A percentile compares a stretch with the other conserved stretches of the same genome.
Evolutionary conservation across 164 flowering plant genomes (phyloP).

Genomic region (Akebia trifoliata): DNA sequence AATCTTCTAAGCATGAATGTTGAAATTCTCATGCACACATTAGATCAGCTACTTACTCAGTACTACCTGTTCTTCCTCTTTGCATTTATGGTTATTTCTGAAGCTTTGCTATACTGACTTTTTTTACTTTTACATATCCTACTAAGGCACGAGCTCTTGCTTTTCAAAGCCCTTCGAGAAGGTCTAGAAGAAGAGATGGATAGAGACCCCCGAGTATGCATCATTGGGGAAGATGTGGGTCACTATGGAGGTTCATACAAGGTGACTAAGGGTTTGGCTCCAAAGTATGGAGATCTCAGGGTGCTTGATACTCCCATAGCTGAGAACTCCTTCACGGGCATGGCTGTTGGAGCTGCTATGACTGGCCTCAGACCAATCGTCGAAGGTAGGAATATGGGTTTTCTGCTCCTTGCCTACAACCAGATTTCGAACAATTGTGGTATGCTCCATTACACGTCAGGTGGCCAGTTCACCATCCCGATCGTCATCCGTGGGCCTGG

Average conservation of each 20-base stretch:
- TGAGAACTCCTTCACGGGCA: conserved; percentile 89
- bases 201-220: conserved; percentile 67
- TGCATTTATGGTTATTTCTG: too few species aligned
- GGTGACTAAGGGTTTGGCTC: conserved; percentile 77
- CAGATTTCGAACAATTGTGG: conserved; percentile 94
- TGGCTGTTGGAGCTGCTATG: conserved; percentile 97
- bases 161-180: conserved; percentile 84
- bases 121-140: too few species aligned
- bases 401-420: conserved; percentile 77
- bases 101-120: too few species aligned
- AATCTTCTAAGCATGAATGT: too few species aligned
- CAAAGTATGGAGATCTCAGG: conserved; percentile 76
- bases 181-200: conserved; percentile 94
- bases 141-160: conserved; percentile 69
- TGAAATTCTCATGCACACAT: too few species aligned
- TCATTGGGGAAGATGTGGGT: conserved; percentile 92
- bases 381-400: conserved; percentile 97
- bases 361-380: conserved; percentile 77
- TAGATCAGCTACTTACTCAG: too few species aligned
- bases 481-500: conserved; percentile 89
- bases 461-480: conserved; percentile 86
- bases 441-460: conserved; percentile 93
- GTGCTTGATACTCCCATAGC: conserved; percentile 92
- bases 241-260: conserved; percentile 94
- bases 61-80: too few species aligned